These are phyloP conservation scores for Alternaria postmessia DNA, from an alignment of 2,329 filamentous ascomycete genomes.

Conservation along the genomic window DNA sequence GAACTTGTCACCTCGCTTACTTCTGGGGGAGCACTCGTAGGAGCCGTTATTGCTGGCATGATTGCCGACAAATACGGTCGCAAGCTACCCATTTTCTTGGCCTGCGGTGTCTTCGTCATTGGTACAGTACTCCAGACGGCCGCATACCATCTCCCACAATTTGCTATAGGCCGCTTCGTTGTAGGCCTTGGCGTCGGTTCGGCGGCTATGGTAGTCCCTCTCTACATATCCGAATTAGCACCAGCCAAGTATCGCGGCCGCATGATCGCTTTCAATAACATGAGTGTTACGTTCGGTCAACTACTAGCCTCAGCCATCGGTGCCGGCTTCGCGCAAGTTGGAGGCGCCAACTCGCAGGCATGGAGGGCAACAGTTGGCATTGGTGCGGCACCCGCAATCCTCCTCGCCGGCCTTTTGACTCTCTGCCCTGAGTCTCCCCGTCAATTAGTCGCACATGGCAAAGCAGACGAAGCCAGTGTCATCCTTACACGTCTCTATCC, in stretches of 20 bases:
- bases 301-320: conserved; percentile 44
- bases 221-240: conserved; percentile 42
- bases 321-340: conserved; percentile 49
- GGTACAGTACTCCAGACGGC: conserved; percentile 42
- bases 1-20: conserved; percentile 52
- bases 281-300: conserved; percentile 43
- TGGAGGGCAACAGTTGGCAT: conserved; percentile 51
- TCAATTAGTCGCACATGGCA: conserved; percentile 49
- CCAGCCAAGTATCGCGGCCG: conserved; percentile 46
- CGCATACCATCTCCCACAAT: conserved; percentile 35
- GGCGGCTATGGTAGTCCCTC: conserved; percentile 43
- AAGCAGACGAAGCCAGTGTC: conserved; percentile 39
- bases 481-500: conserved; percentile 48
- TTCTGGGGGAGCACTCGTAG: conserved; percentile 50
- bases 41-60: conserved; percentile 48
- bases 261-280: conserved; percentile 50
- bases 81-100: conserved; percentile 40
- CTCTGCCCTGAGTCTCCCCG: conserved; percentile 50
- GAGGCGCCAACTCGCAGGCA: conserved; percentile 35
- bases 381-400: conserved; percentile 47
- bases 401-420: conserved; percentile 45
- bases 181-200: conserved; percentile 43
- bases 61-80: conserved; percentile 48
- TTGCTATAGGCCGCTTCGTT: conserved; percentile 41
- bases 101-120: conserved; percentile 40